Conservation (phyloP, 2,329 filamentous ascomycete genomes). For the Aureobasidium sp. region DNA sequence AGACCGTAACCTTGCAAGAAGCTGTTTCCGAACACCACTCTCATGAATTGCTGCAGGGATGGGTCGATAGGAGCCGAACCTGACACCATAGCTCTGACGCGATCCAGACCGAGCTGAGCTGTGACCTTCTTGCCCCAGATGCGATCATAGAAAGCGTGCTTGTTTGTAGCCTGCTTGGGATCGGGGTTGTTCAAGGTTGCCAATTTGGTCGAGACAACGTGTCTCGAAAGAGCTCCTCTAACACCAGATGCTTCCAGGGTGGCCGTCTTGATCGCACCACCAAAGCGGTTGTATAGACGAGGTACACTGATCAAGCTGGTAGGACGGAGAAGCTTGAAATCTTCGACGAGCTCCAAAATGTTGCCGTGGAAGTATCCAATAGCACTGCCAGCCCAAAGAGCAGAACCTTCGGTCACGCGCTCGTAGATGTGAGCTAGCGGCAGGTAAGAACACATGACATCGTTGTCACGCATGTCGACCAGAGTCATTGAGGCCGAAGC, state of each 20-base stretch:
- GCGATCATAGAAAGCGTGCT: constrained; percentile 70
- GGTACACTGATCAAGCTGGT: constrained; percentile 84
- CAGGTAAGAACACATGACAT: constrained; percentile 76
- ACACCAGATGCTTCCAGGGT: constrained; percentile 75
- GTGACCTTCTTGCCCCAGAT: constrained; percentile 88
- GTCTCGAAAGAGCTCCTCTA: constrained; percentile 72
- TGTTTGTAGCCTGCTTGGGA: constrained; percentile 67
- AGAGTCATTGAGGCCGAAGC: constrained; percentile 55
- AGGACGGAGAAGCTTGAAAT: constrained; percentile 79
- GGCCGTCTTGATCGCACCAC: constrained; percentile 68
- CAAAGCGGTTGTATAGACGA: constrained; percentile 85
- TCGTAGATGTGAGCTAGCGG: constrained; percentile 93
- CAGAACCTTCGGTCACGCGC: constrained; percentile 70
- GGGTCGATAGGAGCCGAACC: constrained; percentile 90
- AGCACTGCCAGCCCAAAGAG: constrained; percentile 62
- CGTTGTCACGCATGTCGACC: constrained; percentile 46
- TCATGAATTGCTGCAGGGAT: constrained; percentile 79
- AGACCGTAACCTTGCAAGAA: constrained; percentile 87
- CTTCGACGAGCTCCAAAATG: constrained; percentile 76
- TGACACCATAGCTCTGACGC: constrained; percentile 66
- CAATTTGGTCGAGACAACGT: constrained; percentile 72
- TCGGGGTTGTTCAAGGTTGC: constrained; percentile 65
- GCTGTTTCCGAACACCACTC: constrained; percentile 69
- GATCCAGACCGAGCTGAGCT: constrained; percentile 73
- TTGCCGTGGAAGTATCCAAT: constrained; percentile 96